These are phyloP conservation scores for Trichoderma orchidacearum DNA, from an alignment of 495 filamentous ascomycete species.

Conservation along the genomic window DNA sequence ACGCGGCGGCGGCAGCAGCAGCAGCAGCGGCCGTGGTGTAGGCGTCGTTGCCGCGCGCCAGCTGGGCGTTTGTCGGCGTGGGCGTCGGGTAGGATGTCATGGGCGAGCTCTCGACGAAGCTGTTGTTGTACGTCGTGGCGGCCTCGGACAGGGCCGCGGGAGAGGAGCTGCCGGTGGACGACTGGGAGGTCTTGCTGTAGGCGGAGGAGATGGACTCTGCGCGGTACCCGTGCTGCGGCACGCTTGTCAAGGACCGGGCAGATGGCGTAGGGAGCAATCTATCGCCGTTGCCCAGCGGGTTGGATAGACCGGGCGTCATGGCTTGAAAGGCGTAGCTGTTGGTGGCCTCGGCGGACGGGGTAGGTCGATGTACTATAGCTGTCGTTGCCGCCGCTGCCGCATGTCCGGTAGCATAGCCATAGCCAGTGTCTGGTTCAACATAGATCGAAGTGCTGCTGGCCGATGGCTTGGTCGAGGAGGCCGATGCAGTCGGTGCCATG, in stretches of 20 bases:
- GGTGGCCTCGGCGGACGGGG: not conserved
- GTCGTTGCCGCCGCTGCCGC: not conserved
- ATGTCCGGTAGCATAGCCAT: not conserved
- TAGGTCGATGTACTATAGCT: not conserved
- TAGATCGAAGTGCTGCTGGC: not conserved
- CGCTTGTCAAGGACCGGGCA: not conserved
- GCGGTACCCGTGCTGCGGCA: not conserved
- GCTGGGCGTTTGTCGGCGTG: not conserved
- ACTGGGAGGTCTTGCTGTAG: conserved; percentile 1
- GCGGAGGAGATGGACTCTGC: not conserved
- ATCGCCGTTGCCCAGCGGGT: not conserved
- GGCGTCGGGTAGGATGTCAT: not conserved
- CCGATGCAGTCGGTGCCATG: not conserved
- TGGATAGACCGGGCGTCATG: not conserved
- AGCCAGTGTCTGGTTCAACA: not conserved
- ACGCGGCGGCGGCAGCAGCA: not conserved
- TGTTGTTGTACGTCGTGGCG: not conserved
- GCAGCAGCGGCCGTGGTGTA: not conserved
- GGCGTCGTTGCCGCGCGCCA: not conserved
- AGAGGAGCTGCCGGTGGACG: not conserved
- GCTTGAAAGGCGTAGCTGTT: not conserved
- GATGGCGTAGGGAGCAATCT: not conserved
- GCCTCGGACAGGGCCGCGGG: not conserved
- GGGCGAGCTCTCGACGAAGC: not conserved
- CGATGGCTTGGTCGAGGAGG: not conserved